phyloP scores from a whole-genome alignment of 495 filamentous ascomycete species.

The Neurospora intermedia region DNA sequence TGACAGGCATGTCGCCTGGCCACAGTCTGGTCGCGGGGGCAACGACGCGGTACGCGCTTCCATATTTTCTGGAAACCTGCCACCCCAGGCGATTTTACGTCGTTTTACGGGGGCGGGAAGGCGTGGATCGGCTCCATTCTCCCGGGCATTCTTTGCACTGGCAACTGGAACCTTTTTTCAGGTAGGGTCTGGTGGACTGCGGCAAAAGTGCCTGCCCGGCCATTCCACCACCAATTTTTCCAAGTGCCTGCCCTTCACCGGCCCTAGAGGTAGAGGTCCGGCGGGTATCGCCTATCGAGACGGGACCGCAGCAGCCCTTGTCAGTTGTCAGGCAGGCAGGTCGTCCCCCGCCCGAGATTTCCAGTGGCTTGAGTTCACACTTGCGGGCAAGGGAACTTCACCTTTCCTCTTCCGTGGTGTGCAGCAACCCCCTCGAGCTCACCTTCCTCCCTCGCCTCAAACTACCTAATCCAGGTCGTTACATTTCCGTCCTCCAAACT shows the following conservation, averaged over 20 bases:
- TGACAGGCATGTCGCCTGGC: slow-evolving; percentile 1
- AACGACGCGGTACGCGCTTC: slow-evolving; percentile 26
- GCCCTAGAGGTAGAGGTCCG: neutral
- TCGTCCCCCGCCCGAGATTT: neutral
- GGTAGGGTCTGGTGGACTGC: neutral
- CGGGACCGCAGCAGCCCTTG: neutral
- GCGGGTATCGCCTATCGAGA: neutral
- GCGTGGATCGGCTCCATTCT: neutral
- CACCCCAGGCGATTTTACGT: neutral
- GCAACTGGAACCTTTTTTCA: neutral
- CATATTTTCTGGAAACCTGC: neutral
- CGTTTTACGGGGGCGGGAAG: neutral
- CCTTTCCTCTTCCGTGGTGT: neutral
- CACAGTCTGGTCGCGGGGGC: slow-evolving; percentile 20
- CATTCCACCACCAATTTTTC: no score
- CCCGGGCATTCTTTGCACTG: neutral
- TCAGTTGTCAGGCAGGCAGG: neutral
- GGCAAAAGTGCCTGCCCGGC: neutral
- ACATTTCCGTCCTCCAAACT: neutral
- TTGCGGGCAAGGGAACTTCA: neutral
- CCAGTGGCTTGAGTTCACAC: neutral
- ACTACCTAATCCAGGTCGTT: no score
- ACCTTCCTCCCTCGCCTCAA: neutral
- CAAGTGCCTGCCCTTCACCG: neutral
- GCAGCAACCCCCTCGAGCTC: neutral